phyloP scores from a whole-genome alignment of 2,329 filamentous ascomycete genomes.

The Emericellopsis cladophorae region DNA sequence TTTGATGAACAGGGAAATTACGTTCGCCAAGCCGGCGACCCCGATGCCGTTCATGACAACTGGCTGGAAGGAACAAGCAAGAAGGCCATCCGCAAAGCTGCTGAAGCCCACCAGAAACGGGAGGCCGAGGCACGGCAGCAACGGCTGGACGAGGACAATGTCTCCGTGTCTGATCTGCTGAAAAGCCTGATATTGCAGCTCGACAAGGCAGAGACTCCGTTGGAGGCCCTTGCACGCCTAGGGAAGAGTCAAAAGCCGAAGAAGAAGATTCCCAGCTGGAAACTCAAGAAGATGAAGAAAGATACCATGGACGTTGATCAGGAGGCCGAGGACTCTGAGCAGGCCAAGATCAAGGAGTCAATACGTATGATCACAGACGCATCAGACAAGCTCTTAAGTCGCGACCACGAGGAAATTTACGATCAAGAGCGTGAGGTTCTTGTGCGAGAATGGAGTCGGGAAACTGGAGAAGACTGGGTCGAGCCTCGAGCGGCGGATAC shows the following conservation, averaged over 20 bases:
- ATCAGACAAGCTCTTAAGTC: conserved; percentile 72
- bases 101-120: conserved; percentile 74
- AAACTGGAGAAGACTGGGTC: conserved; percentile 78
- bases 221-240: conserved; percentile 78
- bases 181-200: conserved; percentile 59
- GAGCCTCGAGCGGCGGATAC: conserved; percentile 26
- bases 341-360: conserved; percentile 54
- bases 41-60: conserved; percentile 78
- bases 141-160: conserved; percentile 60
- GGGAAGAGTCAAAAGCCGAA: conserved; percentile 55
- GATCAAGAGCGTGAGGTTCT: conserved; percentile 76
- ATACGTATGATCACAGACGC: conserved; percentile 81
- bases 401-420: conserved; percentile 84
- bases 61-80: conserved; percentile 92
- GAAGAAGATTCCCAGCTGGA: conserved; percentile 48
- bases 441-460: conserved; percentile 68
- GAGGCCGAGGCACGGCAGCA: conserved; percentile 64
- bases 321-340: conserved; percentile 48
- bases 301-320: conserved; percentile 59
- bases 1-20: conserved; percentile 91
- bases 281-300: conserved; percentile 54
- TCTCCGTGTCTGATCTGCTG: conserved; percentile 63
- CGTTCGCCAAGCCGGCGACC: conserved; percentile 77
- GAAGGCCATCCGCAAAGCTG: conserved; percentile 82
- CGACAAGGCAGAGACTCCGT: conserved; percentile 69